A percentile compares a stretch with the other conserved stretches of the same genome.
Evolutionary conservation across 2,329 filamentous ascomycete genomes (phyloP).

Genomic region (Calonectria pseudoturangicola): DNA sequence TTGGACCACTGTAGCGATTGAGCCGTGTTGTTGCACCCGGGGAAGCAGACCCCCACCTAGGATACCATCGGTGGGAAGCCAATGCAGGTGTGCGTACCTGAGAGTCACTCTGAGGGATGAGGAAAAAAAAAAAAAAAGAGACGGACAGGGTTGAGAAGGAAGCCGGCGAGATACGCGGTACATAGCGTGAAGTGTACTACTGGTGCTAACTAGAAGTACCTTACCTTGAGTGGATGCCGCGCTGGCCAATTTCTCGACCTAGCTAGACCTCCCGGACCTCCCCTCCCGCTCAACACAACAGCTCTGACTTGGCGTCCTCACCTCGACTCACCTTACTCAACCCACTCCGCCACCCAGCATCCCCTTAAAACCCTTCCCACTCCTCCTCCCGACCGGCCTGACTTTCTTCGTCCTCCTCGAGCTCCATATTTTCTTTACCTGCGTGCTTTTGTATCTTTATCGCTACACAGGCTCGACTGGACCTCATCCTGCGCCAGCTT

Average conservation of each 20-base stretch:
- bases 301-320: slow-evolving; percentile 43
- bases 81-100: slow-evolving; percentile 16
- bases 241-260: slow-evolving; percentile 25
- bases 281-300: slow-evolving; percentile 48
- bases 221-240: slow-evolving; percentile 29
- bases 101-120: slow-evolving; percentile 26
- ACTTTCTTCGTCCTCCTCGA: neutral
- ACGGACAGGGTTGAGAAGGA: slow-evolving; percentile 23
- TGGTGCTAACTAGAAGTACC: slow-evolving; percentile 44
- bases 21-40: slow-evolving; percentile 27
- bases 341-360: slow-evolving; percentile 51
- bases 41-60: slow-evolving; percentile 28
- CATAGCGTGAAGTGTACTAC: slow-evolving; percentile 18
- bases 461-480: slow-evolving; percentile 6
- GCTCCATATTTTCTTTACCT: slow-evolving; percentile 15
- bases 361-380: slow-evolving; percentile 53
- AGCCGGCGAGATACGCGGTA: slow-evolving; percentile 37
- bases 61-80: neutral
- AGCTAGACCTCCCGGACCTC: slow-evolving; percentile 44
- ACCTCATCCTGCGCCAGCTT: slow-evolving; percentile 35
- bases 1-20: slow-evolving; percentile 42
- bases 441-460: slow-evolving; percentile 25
- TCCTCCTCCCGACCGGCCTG: slow-evolving; percentile 11
- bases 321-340: slow-evolving; percentile 47
- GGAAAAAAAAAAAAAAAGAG: slow-evolving; percentile 14